Evolutionary conservation across 2,329 filamentous ascomycete genomes (phyloP).

Genomic region (Pseudogymnoascus destructans): DNA sequence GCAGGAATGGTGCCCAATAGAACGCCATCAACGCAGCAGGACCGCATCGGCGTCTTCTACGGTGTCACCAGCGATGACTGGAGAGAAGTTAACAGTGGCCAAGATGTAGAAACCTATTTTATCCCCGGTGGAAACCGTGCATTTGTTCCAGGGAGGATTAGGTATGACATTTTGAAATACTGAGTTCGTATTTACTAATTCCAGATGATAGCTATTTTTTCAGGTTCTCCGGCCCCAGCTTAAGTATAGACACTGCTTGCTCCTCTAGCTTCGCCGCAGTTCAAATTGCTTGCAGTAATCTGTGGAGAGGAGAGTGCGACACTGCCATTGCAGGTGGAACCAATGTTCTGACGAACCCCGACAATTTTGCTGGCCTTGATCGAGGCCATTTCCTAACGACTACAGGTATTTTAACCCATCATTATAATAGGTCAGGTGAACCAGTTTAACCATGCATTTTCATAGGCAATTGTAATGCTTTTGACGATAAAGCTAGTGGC

Average conservation of each 20-base stretch:
- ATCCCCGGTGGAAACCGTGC: constrained; percentile 14
- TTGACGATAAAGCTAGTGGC: constrained; percentile 34
- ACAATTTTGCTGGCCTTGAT: constrained; percentile 15
- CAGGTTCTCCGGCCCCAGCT: constrained; percentile 27
- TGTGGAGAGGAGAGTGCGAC: constrained; percentile 14
- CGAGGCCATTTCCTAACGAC: constrained; percentile 45
- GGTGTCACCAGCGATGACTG: constrained; percentile 17
- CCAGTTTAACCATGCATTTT: background rate
- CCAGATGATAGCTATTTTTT: constrained; percentile 22
- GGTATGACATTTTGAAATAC: constrained; percentile 1
- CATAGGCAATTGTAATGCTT: constrained; percentile 33
- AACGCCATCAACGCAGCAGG: constrained; percentile 29
- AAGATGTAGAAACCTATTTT: constrained; percentile 13
- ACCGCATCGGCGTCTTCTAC: constrained; percentile 16
- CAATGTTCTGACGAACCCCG: constrained; percentile 17
- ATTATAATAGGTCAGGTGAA: constrained; percentile 18
- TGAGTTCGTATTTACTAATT: background rate
- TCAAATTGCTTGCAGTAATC: constrained; percentile 10
- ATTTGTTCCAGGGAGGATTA: constrained; percentile 21
- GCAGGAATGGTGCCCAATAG: constrained; percentile 47
- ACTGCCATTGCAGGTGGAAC: constrained; percentile 15
- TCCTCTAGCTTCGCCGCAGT: constrained; percentile 23
- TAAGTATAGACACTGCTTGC: constrained; percentile 27
- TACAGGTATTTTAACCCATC: constrained; percentile 68
- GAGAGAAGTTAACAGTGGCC: constrained; percentile 14